Evolutionary conservation across 208 protist species (phyloP).

Genomic region (Leishmania mexicana): DNA sequence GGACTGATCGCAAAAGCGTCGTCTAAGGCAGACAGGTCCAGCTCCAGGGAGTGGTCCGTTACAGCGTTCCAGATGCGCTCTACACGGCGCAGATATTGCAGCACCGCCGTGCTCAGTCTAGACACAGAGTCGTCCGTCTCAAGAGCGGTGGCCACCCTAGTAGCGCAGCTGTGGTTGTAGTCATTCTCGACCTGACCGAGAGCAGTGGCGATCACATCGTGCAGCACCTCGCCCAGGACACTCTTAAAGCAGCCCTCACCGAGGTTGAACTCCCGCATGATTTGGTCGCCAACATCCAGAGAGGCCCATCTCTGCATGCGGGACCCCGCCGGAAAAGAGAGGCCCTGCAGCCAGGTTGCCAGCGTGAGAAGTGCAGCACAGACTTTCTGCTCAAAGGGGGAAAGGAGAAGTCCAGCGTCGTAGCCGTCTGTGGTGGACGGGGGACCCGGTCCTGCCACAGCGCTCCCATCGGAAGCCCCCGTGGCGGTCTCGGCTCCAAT

Average conservation of each 20-base stretch:
- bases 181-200: constrained; percentile 14
- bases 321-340: constrained; percentile 14
- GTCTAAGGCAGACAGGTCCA: constrained; percentile 12
- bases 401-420: neutral
- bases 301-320: constrained; percentile 23
- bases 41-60: constrained; percentile 20
- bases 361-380: constrained; percentile 20
- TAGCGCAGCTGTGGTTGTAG: neutral
- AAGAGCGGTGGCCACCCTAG: neutral
- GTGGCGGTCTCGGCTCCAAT: neutral
- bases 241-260: constrained; percentile 17
- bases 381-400: constrained; percentile 9
- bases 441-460: neutral
- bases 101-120: constrained; percentile 1
- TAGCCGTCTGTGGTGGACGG: neutral
- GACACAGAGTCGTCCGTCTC: constrained; percentile 14
- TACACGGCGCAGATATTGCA: constrained; percentile 22
- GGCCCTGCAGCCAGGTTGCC: constrained; percentile 5
- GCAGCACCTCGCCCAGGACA: constrained; percentile 23
- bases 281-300: constrained; percentile 31
- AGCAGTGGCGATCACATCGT: constrained; percentile 5
- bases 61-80: constrained; percentile 26
- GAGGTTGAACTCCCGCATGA: constrained; percentile 17
- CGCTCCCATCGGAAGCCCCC: neutral
- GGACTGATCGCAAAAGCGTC: constrained; percentile 7